Base-by-base conservation (phyloP, 2,329 filamentous ascomycete genomes). In the Dactylellina sp. region DNA sequence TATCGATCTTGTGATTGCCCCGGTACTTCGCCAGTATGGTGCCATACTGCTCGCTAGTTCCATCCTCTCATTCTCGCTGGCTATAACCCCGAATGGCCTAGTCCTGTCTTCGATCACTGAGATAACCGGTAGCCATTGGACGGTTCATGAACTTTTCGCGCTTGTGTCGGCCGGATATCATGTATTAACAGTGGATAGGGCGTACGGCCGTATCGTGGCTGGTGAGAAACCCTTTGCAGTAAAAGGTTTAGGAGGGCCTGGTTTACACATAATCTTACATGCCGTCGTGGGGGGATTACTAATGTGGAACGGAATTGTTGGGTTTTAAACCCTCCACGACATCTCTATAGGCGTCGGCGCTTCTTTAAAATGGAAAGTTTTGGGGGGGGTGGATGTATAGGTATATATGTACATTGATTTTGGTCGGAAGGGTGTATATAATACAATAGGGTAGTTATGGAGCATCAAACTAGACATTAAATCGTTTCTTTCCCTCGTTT, bases 21-120 rank as follows among this genome's bases (percentile, higher is more conserved):
- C 68, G 0, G 35, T 72, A 12, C 55, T 72, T 32, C 60, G 68
- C 25, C 68, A 72, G 25, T 72, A 72, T 18, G 68, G 68, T 28
- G 68, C 60, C 2, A 47, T 72, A 7, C 53, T 72, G 7, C 39
- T 72, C 9, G 65, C 49, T 0, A 53, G 60, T 1, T 72, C 68
- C 1, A 9, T 72, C 16, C 18, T 72, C 11, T 64, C 68, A 1
- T 65, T 72, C 40, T 14, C 64, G 12, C 28, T 72, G 2, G 22
- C 68, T 7, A 50, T 65, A 18, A 61, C 60, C 14, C 68, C 68
- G 1, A 44, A 65, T 11, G 18, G 46, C 2, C 22, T 40, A n/a
- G 3, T 32, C 5, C 25, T 64, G 16, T 16, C 59, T 11, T 4
- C 22, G 1, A 2, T 20, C 32, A n/a, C 16, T 4, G 39, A 18